These are phyloP conservation scores for Candida tetrigidarum DNA, from an alignment of 1,139 yeast species.

Conservation along the genomic window DNA sequence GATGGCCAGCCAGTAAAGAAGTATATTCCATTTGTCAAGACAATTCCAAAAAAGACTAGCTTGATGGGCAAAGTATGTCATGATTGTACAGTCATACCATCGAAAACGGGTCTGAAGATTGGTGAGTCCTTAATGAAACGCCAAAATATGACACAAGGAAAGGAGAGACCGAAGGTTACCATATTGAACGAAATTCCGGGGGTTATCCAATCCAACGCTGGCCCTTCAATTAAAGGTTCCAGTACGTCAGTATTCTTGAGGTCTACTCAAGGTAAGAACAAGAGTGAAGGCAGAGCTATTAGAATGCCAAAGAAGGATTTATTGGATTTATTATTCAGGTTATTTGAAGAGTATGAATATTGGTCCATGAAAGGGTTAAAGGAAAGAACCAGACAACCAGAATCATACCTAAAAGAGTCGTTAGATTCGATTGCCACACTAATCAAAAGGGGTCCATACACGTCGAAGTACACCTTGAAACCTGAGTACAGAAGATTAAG, in stretches of 20 bases:
- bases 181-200: constrained; percentile 86
- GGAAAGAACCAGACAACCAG: constrained; percentile 96
- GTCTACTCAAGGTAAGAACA: constrained; percentile 34
- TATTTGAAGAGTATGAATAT: constrained; percentile 94
- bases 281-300: constrained; percentile 84
- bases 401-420: constrained; percentile 87
- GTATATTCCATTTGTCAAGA: constrained; percentile 72
- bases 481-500: constrained; percentile 86
- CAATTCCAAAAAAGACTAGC: constrained; percentile 85
- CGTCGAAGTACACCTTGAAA: constrained; percentile 85
- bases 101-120: constrained; percentile 72
- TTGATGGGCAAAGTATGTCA: constrained; percentile 88
- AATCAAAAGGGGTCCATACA: constrained; percentile 95
- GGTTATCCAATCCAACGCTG: constrained; percentile 81
- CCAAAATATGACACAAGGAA: constrained; percentile 47
- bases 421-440: constrained; percentile 87
- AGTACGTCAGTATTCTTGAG: constrained; percentile 66
- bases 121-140: constrained; percentile 50
- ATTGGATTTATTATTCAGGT: constrained; percentile 81
- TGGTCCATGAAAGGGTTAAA: constrained; percentile 96
- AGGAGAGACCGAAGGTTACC: constrained; percentile 72
- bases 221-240: constrained; percentile 75
- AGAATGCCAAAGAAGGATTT: constrained; percentile 94
- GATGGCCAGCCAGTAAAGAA: constrained; percentile 36
- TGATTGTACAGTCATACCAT: constrained; percentile 89